A percentile compares a stretch with the other conserved stretches of the same genome.
These are phyloP conservation scores for Crithidia thermophila DNA, from an alignment of 208 protist genomes.

Conservation along the genomic window DNA sequence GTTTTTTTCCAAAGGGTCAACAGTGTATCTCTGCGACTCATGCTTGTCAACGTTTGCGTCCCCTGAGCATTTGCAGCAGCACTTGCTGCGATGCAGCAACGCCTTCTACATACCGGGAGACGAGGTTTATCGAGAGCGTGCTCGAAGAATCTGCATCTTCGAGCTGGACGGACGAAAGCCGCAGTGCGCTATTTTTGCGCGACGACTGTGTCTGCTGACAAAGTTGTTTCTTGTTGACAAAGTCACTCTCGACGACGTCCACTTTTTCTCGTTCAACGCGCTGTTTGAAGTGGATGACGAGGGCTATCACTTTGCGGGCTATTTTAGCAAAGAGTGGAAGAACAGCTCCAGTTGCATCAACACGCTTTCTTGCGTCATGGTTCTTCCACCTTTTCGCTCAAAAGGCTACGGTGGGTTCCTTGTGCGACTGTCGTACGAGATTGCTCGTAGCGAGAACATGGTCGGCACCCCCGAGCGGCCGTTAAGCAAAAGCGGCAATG, in stretches of 20 bases:
- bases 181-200: slow-evolving; percentile 43
- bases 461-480: slow-evolving; percentile 71
- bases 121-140: slow-evolving; percentile 58
- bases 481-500: slow-evolving; percentile 56
- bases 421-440: slow-evolving; percentile 70
- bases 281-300: slow-evolving; percentile 76
- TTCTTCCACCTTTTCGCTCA: slow-evolving; percentile 65
- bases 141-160: slow-evolving; percentile 42
- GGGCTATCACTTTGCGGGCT: slow-evolving; percentile 77
- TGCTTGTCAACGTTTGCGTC: slow-evolving; percentile 53
- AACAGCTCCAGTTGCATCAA: slow-evolving; percentile 61
- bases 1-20: slow-evolving; percentile 19
- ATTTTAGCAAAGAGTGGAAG: slow-evolving; percentile 80
- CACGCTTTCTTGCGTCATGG: slow-evolving; percentile 80
- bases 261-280: slow-evolving; percentile 72
- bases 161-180: slow-evolving; percentile 71
- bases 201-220: slow-evolving; percentile 55
- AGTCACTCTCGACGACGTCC: slow-evolving; percentile 74
- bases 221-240: slow-evolving; percentile 76
- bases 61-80: slow-evolving; percentile 37
- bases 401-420: slow-evolving; percentile 75
- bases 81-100: slow-evolving; percentile 47
- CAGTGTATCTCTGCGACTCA: slow-evolving; percentile 65
- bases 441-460: slow-evolving; percentile 59
- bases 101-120: slow-evolving; percentile 71